Conservation (phyloP, 768 basidiomycete species). For the Tulasnella sp. region DNA sequence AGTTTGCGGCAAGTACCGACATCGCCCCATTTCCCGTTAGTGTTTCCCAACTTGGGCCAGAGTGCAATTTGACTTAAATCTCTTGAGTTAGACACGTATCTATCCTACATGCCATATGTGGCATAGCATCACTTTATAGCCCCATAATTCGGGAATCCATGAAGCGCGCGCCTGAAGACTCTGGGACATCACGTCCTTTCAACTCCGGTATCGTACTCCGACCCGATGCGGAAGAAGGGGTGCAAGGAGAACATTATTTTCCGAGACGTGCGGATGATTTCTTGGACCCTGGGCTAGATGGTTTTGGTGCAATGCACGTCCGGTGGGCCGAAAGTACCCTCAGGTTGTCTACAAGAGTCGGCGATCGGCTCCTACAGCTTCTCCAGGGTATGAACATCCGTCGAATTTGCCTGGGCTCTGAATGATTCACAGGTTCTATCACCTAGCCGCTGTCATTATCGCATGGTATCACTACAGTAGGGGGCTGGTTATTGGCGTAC, state of each 20-base stretch:
- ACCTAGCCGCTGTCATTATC: slow-evolving; percentile 1
- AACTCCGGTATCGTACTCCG: slow-evolving; percentile 5
- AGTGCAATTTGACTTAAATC: background rate
- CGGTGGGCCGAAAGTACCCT: background rate
- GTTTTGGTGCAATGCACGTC: background rate
- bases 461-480: slow-evolving; percentile 19
- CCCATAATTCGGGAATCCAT: slow-evolving; percentile 6
- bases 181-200: background rate
- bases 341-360: background rate
- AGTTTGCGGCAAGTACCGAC: slow-evolving; percentile 1
- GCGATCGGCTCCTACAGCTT: slow-evolving; percentile 10
- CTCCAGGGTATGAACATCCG: slow-evolving; percentile 8
- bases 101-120: slow-evolving; percentile 28
- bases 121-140: slow-evolving; percentile 26
- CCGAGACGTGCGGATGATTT: background rate
- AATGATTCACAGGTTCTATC: background rate
- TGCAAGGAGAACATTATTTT: background rate
- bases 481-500: background rate
- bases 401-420: background rate
- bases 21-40: slow-evolving; percentile 21
- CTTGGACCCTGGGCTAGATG: background rate
- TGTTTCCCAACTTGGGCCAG: background rate
- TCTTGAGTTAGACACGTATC: background rate
- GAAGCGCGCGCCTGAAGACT: background rate
- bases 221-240: background rate